Evolutionary conservation across 2,329 filamentous ascomycete species (phyloP).

Genomic region (Thermothelomyces thermophilus): DNA sequence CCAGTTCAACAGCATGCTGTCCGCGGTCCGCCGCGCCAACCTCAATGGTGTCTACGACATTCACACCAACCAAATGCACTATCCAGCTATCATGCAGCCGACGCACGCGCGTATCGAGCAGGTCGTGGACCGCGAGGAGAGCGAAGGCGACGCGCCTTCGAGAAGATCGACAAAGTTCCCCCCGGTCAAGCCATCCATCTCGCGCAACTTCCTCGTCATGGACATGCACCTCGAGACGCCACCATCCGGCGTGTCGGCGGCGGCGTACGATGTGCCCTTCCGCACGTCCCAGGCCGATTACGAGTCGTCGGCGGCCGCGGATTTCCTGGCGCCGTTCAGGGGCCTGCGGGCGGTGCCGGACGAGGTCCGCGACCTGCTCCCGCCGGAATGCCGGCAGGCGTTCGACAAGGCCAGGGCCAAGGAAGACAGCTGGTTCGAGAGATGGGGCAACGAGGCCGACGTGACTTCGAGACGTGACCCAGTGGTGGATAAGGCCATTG

Average conservation of each 20-base stretch:
- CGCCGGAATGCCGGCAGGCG: constrained; percentile 62
- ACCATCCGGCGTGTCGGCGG: constrained; percentile 39
- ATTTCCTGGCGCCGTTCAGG: constrained; percentile 47
- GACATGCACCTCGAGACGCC: constrained; percentile 50
- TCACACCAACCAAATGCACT: constrained; percentile 88
- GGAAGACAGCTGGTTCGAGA: constrained; percentile 65
- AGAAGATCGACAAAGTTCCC: constrained; percentile 38
- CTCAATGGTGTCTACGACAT: constrained; percentile 80
- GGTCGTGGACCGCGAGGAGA: constrained; percentile 42
- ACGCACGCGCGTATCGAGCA: constrained; percentile 79
- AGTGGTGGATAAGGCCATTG: constrained; percentile 58
- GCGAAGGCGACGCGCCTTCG: constrained; percentile 18
- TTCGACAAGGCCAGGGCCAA: constrained; percentile 60
- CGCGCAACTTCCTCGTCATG: constrained; percentile 51
- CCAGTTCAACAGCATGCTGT: constrained; percentile 73
- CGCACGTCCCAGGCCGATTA: constrained; percentile 32
- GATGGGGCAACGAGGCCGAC: constrained; percentile 64
- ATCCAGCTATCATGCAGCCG: constrained; percentile 81
- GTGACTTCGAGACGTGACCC: constrained; percentile 48
- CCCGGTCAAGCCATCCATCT: constrained; percentile 41
- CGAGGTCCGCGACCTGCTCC: constrained; percentile 60
- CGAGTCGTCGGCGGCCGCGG: constrained; percentile 30
- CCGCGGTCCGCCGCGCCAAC: constrained; percentile 61
- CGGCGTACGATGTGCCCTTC: constrained; percentile 39
- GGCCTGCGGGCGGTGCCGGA: constrained; percentile 59